Base-by-base conservation (phyloP, 129 eudicot species). In the Rutidosis leptorrhynchoides region DNA sequence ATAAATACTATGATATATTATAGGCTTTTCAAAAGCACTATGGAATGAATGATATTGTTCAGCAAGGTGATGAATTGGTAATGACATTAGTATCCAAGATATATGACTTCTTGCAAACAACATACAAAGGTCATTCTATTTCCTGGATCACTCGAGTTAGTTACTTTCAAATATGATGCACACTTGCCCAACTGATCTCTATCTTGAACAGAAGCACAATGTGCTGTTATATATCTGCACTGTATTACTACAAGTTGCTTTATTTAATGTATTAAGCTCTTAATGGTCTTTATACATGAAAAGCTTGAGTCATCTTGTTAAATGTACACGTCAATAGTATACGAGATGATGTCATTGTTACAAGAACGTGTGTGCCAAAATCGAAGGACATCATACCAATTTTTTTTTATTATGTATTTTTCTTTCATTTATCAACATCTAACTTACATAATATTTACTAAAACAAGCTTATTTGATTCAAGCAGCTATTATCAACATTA, bases 1-100 rank as follows among this genome's bases (percentile, higher is more conserved):
- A n/a, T n/a, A n/a, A n/a, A n/a, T 2, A 57, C 30, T 52, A 2
- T 52, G 67, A 49, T 62, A 43, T 58, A n/a, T 72, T 65, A 25
- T 79, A 93, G 96, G 84, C 77, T 71, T 74, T 93, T 74, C 83
- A 62, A 77, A 85, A 85, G 68, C 82, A 83, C 40, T 93, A 93
- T 84, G 95, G 91, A 79, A 58, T 73, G 66, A 71, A 81, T 45
- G 94, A 85, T 10, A 69, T 83, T 69, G 81, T 88, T 52, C 71
- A 74, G 59, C 63, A 83, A 72, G 98, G 84, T 66, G 43, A 74
- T 64, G 87, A 88, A 65, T 71, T 93, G 63, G 74, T 86, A 21
- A 67, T 74, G 74, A 75, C 72, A 28, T 58, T 83, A 65, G 56
- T 93, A 62, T 85, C 92, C 67, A 93, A 82, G 79, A 80, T 78